Evolutionary conservation across 805 yeast genomes (phyloP).

Genomic region (Pichia phayaonensis): DNA sequence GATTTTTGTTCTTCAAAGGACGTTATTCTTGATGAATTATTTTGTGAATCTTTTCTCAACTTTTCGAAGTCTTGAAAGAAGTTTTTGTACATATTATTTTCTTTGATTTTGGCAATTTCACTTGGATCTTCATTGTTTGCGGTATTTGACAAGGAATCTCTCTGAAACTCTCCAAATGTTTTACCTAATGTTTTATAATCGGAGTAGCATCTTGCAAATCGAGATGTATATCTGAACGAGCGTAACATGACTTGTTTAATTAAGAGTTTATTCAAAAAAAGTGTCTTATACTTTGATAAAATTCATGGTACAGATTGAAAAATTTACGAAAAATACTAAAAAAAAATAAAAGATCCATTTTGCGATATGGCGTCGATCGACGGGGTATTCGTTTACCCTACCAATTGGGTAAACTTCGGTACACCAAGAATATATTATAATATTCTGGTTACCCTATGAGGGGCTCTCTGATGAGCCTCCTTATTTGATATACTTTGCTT

Average conservation of each 20-base stretch:
- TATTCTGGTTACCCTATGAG: too few species aligned
- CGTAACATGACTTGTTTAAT: not conserved
- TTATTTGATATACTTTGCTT: too few species aligned
- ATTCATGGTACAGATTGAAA: too few species aligned
- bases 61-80: conserved; percentile 23
- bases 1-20: conserved; percentile 28
- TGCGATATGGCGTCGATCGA: too few species aligned
- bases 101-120: conserved; percentile 9
- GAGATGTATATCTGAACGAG: not conserved
- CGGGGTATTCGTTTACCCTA: too few species aligned
- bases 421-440: too few species aligned
- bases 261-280: not conserved
- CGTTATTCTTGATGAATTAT: conserved; percentile 13
- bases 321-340: not conserved
- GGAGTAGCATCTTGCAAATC: not conserved
- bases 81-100: conserved; percentile 18
- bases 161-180: conserved; percentile 14
- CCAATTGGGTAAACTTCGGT: too few species aligned
- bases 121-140: not conserved
- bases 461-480: too few species aligned
- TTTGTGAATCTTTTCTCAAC: conserved; percentile 11
- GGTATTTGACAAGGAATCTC: conserved; percentile 1
- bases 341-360: too few species aligned
- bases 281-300: not conserved
- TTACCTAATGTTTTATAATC: conserved; percentile 3